phyloP scores from a whole-genome alignment of 2,329 filamentous ascomycete genomes.

The Xylariaceae sp. region DNA sequence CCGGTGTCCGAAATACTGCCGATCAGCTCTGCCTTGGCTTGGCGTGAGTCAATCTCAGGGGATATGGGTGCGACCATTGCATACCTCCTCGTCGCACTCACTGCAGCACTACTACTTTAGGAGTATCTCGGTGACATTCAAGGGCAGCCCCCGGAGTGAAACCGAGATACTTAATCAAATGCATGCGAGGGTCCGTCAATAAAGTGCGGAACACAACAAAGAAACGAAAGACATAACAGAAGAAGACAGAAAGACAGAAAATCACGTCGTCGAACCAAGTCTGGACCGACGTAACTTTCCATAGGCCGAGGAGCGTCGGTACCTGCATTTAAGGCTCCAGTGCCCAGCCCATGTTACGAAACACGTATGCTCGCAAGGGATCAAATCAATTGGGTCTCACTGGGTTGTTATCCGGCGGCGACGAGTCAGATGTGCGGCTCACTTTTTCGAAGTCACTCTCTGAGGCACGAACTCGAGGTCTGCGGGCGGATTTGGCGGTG shows the following conservation, averaged over 20 bases:
- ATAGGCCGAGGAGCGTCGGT: no score
- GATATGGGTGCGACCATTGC: neutral
- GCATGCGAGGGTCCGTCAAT: conserved; percentile 1
- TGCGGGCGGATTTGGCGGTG: neutral
- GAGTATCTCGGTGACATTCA: conserved; percentile 15
- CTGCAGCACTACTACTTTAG: neutral
- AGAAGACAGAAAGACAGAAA: neutral
- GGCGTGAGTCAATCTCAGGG: neutral
- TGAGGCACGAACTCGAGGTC: neutral
- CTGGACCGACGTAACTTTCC: no score
- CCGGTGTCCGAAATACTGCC: conserved; percentile 12
- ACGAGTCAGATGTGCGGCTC: no score
- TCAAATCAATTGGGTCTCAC: neutral
- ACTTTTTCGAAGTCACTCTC: no score
- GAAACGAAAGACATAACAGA: neutral
- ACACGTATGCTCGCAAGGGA: neutral
- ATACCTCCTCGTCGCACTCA: neutral
- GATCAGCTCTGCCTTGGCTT: neutral
- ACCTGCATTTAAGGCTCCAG: no score
- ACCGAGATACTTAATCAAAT: conserved; percentile 15
- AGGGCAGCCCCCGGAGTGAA: conserved; percentile 13
- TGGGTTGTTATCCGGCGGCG: neutral
- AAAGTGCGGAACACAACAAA: neutral
- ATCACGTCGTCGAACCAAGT: no score
- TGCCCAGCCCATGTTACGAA: neutral